Conservation (phyloP, 2,329 filamentous ascomycete genomes). For the Chaetomium globosum region DNA sequence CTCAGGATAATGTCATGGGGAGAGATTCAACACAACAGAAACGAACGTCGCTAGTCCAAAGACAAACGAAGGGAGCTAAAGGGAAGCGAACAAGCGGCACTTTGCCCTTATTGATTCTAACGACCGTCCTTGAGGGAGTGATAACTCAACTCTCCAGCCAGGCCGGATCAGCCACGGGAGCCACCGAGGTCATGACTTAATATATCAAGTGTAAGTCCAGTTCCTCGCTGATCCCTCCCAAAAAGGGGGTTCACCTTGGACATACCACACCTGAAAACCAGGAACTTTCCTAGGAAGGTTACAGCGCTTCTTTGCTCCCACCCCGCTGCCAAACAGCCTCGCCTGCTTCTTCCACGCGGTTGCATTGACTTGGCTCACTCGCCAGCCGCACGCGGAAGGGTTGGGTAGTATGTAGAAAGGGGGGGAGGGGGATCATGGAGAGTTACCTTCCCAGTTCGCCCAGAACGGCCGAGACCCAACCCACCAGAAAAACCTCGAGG, state of each 20-base stretch:
- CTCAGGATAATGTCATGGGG: neutral
- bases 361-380: slow-evolving; percentile 2
- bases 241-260: slow-evolving; percentile 10
- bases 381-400: slow-evolving; percentile 1
- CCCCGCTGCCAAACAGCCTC: neutral
- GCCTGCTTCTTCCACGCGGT: neutral
- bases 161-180: slow-evolving; percentile 4
- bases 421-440: neutral
- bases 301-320: neutral
- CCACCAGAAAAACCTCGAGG: neutral
- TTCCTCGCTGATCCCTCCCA: slow-evolving; percentile 4
- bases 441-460: slow-evolving; percentile 6
- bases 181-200: slow-evolving; percentile 8
- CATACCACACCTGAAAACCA: neutral
- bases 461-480: neutral
- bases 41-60: neutral
- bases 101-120: neutral
- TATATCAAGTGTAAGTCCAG: slow-evolving; percentile 7
- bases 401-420: neutral
- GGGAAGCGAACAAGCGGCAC: neutral
- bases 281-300: neutral
- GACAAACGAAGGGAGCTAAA: neutral
- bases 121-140: neutral
- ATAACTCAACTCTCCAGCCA: slow-evolving; percentile 7
- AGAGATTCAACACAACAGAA: neutral